Evolutionary conservation across 2,329 filamentous ascomycete species (phyloP), one percentile per base, ranked within the genome.

Genomic region (Plectosphaerella plurivora): DNA sequence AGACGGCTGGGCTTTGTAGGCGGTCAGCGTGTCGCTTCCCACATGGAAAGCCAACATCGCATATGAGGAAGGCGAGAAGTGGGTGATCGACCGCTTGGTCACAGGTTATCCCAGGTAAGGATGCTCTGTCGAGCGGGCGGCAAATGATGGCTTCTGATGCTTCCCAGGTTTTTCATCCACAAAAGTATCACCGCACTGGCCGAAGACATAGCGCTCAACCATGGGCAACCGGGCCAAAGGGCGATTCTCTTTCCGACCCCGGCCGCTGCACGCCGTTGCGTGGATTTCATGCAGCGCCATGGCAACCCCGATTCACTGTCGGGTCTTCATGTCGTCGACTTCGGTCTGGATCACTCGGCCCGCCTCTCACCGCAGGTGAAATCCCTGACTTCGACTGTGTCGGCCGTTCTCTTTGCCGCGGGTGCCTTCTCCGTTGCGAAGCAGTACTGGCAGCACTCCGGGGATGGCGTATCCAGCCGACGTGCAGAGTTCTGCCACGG

Each of bases 371-470:
- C 77, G 5, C 71, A 77, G 35, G 74, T 86, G n/a, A 71, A 68
- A 45, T 73, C 77, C 37, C 68, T 88, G 25, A 72, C 73, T 3
- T 85, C 87, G 0, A 75, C 78, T 10, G 73, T 92, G 20, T 88
- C 81, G 1, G 85, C 84, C 22, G 84, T 96, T 3, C 65, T 97
- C 42, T 91, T 87, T 60, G 82, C 86, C 1, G 74, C 79, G 45
- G 81, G 84, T 12, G 72, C 83, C 16, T 92, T 87, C 61, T 72
- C 82, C 5, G 69, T 88, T 54, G 89, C 91, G n/a, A 97, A 97
- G 68, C 83, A 91, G 62, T 97, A 96, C 63, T 99, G 94, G 94
- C 94, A 97, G 68, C 94, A 99, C 68, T 88, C 89, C 1, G 94
- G 94, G 18, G 92, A 96, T 56, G 94, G 94, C 15, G 79, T 96